Percentiles rank a stretch among this genome's conserved stretches.
These are phyloP conservation scores for Luffa aegyptiaca DNA, from an alignment of 306 rosid species.

Conservation along the genomic window DNA sequence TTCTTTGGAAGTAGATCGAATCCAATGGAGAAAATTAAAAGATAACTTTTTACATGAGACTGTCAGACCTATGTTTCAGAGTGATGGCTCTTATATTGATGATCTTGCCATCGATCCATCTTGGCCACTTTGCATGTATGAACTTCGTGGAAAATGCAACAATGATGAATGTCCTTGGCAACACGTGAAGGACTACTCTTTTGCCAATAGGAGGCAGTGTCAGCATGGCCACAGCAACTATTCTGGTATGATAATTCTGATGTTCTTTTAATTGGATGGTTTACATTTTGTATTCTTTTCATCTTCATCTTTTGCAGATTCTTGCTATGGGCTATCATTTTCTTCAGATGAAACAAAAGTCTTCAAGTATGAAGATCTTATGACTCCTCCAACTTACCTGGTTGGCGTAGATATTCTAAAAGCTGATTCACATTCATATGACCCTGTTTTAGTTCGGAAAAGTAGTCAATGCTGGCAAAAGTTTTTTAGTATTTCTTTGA, in stretches of 20 bases:
- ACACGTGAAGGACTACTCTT: constrained; percentile 56
- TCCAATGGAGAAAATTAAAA: constrained; percentile 20
- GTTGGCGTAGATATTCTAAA: constrained; percentile 68
- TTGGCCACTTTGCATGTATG: constrained; percentile 95
- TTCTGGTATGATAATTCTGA: constrained; percentile 45
- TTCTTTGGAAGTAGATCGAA: constrained; percentile 23
- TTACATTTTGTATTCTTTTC: constrained; percentile 7
- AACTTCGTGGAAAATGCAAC: constrained; percentile 99
- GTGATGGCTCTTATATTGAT: constrained; percentile 53
- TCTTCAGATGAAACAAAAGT: constrained; percentile 31
- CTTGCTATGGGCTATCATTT: constrained; percentile 27
- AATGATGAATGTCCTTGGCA: constrained; percentile 98
- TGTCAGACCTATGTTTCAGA: constrained; percentile 25
- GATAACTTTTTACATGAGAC: constrained; percentile 25
- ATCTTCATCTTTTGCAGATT: constrained; percentile 33
- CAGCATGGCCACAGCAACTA: constrained; percentile 31
- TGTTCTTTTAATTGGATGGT: background rate
- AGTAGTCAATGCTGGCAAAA: constrained; percentile 58
- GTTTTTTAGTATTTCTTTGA: constrained; percentile 60
- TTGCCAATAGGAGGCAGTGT: constrained; percentile 19
- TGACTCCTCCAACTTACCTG: constrained; percentile 50
- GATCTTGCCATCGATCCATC: constrained; percentile 60
- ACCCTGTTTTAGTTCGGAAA: constrained; percentile 39
- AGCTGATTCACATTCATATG: constrained; percentile 39
- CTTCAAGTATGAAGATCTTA: constrained; percentile 29